Conservation (phyloP, 2,329 filamentous ascomycete genomes). For the Thielaviopsis populi region DNA sequence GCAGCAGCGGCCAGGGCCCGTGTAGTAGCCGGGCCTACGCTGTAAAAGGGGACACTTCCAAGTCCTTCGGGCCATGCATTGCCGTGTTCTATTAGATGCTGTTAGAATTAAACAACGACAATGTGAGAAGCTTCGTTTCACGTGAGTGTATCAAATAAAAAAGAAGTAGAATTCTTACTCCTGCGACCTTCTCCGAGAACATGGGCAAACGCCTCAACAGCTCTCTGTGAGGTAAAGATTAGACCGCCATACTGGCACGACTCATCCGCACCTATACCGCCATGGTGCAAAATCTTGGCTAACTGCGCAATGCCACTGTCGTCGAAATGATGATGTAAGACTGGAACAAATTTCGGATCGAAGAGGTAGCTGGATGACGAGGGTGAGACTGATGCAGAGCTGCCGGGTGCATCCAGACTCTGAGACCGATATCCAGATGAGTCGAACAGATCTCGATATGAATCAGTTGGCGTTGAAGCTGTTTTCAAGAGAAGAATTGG, state of each 20-base stretch:
- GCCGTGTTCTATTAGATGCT: constrained; percentile 7
- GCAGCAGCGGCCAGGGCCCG: constrained; percentile 41
- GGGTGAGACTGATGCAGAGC: too few species aligned
- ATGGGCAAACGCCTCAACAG: constrained; percentile 60
- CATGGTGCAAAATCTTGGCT: constrained; percentile 32
- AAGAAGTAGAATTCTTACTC: constrained; percentile 3
- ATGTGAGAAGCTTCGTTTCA: not conserved
- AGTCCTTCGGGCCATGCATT: constrained; percentile 4
- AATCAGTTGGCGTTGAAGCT: constrained; percentile 53
- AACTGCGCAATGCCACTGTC: constrained; percentile 42
- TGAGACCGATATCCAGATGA: constrained; percentile 20
- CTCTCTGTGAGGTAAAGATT: constrained; percentile 71
- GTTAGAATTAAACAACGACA: not conserved
- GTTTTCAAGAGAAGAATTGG: constrained; percentile 67
- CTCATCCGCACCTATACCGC: constrained; percentile 26
- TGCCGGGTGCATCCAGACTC: not conserved
- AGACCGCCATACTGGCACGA: constrained; percentile 50
- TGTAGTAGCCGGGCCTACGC: constrained; percentile 67
- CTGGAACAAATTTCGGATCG: constrained; percentile 56
- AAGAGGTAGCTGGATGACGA: constrained; percentile 29
- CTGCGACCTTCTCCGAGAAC: constrained; percentile 30
- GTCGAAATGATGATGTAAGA: constrained; percentile 56
- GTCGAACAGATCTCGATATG: constrained; percentile 55
- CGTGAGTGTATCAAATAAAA: not conserved
- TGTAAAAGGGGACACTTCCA: constrained; percentile 50